These are phyloP conservation scores for Daedaleopsis nitida DNA, from an alignment of 768 basidiomycete species.

Conservation along the genomic window DNA sequence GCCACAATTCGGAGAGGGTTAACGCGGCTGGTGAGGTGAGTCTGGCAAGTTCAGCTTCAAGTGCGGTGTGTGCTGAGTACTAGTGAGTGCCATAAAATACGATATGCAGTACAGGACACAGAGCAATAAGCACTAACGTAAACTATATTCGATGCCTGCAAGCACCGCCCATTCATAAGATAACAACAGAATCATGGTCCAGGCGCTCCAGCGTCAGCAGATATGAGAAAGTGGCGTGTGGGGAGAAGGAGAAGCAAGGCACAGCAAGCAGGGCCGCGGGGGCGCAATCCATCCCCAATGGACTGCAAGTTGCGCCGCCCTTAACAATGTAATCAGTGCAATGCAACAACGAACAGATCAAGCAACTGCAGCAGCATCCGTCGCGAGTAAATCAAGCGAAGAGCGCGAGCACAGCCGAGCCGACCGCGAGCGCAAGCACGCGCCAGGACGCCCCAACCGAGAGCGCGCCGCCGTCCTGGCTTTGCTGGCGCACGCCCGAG, in stretches of 20 bases:
- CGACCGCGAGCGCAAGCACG: slow-evolving; percentile 1
- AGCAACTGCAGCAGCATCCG: background rate
- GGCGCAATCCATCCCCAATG: no score
- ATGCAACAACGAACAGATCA: background rate
- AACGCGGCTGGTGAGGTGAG: no score
- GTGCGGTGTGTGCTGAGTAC: background rate
- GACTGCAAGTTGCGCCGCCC: no score
- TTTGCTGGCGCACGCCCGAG: background rate
- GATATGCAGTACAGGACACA: background rate
- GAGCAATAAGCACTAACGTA: background rate
- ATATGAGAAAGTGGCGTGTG: no score
- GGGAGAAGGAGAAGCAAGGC: no score
- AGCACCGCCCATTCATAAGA: background rate
- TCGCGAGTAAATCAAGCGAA: background rate
- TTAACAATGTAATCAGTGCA: no score
- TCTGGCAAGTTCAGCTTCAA: background rate
- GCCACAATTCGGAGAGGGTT: no score
- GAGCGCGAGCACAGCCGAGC: background rate
- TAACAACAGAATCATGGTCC: background rate
- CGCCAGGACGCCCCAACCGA: background rate
- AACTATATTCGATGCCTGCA: background rate
- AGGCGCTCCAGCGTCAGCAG: background rate
- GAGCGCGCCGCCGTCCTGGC: slow-evolving; percentile 2
- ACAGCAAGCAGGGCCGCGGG: no score
- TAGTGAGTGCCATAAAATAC: background rate